These are phyloP conservation scores for Ceratobasidium sp. DNA, from an alignment of 1,284 basidiomycete genomes.

Conservation along the genomic window DNA sequence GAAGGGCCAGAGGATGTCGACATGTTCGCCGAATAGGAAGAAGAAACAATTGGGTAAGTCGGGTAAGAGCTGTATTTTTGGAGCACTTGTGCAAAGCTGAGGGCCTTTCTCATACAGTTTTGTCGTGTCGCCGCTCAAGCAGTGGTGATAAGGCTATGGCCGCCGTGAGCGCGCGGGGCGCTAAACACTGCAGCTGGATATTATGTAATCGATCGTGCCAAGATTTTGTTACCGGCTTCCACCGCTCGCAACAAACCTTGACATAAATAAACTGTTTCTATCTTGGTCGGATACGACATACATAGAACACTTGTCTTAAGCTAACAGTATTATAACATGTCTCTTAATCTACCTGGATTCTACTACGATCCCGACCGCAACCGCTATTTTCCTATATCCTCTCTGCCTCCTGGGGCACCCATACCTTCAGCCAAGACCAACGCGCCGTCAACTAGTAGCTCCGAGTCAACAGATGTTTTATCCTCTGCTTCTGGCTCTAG, in stretches of 20 bases:
- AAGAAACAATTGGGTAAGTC: not conserved
- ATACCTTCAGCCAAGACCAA: not conserved
- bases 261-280: too few relatives aligned
- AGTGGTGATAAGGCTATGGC: not conserved
- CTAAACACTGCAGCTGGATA: too few relatives aligned
- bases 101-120: not conserved
- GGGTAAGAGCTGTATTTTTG: not conserved
- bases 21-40: not conserved
- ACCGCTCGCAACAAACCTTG: too few relatives aligned
- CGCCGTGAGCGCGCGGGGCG: too few relatives aligned
- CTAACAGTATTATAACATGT: not conserved
- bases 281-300: too few relatives aligned
- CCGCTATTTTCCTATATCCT: constrained; percentile 41
- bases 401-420: constrained; percentile 14
- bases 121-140: too few relatives aligned
- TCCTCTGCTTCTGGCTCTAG: constrained; percentile 7
- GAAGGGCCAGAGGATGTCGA: constrained; percentile 13
- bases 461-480: not conserved
- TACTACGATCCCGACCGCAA: constrained; percentile 41
- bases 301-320: not conserved
- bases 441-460: not conserved
- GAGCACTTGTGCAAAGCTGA: not conserved
- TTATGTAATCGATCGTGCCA: too few relatives aligned
- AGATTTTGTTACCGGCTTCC: too few relatives aligned
- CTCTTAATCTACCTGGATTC: constrained; percentile 39